Evolutionary conservation across 2,329 filamentous ascomycete genomes (phyloP).

Genomic region (Ilyonectria robusta): DNA sequence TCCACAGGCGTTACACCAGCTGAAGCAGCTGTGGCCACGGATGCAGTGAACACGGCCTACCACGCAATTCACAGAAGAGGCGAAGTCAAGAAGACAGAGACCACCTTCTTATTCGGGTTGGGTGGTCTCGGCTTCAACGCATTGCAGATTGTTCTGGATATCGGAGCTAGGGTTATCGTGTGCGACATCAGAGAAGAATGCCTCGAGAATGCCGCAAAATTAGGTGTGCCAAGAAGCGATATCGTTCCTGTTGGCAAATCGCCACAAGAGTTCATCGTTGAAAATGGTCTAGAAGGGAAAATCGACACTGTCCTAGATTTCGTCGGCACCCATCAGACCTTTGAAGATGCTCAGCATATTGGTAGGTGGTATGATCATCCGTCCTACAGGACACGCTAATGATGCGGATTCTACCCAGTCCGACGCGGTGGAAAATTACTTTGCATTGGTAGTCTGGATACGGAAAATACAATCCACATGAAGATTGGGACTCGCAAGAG

Average conservation of each 20-base stretch:
- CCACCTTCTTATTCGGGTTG: conserved; percentile 36
- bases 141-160: conserved; percentile 34
- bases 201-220: conserved; percentile 31
- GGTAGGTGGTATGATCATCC: conserved; percentile 6
- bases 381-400: not conserved
- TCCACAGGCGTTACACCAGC: conserved; percentile 32
- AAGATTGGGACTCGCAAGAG: conserved; percentile 60
- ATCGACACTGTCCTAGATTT: conserved; percentile 41
- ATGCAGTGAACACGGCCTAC: conserved; percentile 40
- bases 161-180: conserved; percentile 35
- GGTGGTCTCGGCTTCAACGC: conserved; percentile 40
- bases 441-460: conserved; percentile 57
- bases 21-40: conserved; percentile 39
- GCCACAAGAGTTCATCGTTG: conserved; percentile 31
- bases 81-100: conserved; percentile 31
- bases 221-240: conserved; percentile 27
- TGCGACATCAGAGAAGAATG: conserved; percentile 38
- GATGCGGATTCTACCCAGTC: conserved; percentile 1
- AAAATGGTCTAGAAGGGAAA: conserved; percentile 13
- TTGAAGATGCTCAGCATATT: conserved; percentile 43
- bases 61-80: conserved; percentile 38
- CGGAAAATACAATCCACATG: conserved; percentile 59
- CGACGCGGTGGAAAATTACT: conserved; percentile 52
- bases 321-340: conserved; percentile 42
- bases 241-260: conserved; percentile 31